These are phyloP conservation scores for Tetracentron sinense DNA, from an alignment of 164 flowering plant genomes.

Conservation along the genomic window DNA sequence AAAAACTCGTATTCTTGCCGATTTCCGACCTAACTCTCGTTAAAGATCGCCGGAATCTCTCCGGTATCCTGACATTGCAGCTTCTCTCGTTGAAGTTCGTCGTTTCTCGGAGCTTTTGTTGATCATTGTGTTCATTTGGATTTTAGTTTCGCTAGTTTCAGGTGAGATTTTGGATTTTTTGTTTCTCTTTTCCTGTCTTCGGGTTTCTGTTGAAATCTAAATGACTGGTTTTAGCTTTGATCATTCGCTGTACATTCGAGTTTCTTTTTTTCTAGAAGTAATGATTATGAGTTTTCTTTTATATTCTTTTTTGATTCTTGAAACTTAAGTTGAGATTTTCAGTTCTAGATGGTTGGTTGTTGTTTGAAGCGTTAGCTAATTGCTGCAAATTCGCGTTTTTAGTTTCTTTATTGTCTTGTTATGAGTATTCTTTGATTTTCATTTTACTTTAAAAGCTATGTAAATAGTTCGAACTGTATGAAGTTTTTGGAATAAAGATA, in stretches of 20 bases:
- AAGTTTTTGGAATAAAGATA: no score
- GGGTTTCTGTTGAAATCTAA: not conserved
- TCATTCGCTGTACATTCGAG: no score
- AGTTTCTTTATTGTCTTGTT: not conserved
- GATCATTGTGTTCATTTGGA: not conserved
- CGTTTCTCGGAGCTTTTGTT: not conserved
- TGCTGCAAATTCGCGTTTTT: not conserved
- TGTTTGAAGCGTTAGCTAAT: not conserved
- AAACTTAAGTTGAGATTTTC: not conserved
- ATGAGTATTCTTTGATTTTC: no score
- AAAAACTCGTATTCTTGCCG: not conserved
- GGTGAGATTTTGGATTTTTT: not conserved
- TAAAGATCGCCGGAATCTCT: not conserved
- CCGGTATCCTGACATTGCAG: not conserved
- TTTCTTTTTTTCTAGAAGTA: no score
- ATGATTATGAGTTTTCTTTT: not conserved
- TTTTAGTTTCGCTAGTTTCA: not conserved
- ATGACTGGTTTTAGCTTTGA: no score
- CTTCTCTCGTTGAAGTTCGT: not conserved
- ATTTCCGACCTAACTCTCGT: not conserved
- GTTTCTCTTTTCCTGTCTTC: not conserved
- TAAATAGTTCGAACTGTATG: no score
- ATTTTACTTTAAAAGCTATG: no score
- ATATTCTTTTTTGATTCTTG: not conserved
- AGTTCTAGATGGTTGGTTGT: not conserved